These are phyloP conservation scores for Cladosporium sp. DNA, from an alignment of 2,329 filamentous ascomycete genomes.

Conservation along the genomic window DNA sequence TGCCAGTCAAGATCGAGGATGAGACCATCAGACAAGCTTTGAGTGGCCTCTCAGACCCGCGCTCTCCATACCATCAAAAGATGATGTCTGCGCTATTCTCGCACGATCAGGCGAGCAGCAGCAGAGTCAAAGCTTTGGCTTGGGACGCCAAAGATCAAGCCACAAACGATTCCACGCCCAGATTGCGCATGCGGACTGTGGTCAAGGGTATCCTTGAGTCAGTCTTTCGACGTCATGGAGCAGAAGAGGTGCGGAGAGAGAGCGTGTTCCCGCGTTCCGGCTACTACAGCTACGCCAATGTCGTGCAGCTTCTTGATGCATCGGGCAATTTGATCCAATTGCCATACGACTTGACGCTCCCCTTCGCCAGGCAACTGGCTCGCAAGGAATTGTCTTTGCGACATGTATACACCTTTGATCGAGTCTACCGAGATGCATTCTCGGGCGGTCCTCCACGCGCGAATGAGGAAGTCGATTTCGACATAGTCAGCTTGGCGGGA, in stretches of 20 bases:
- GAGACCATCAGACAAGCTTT: slow-evolving; percentile 83
- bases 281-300: slow-evolving; percentile 65
- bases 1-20: slow-evolving; percentile 89
- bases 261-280: slow-evolving; percentile 76
- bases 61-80: slow-evolving; percentile 83
- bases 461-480: slow-evolving; percentile 90
- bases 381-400: slow-evolving; percentile 44
- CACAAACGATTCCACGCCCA: slow-evolving; percentile 20
- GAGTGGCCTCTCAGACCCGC: slow-evolving; percentile 73
- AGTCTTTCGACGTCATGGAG: slow-evolving; percentile 86
- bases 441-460: slow-evolving; percentile 77
- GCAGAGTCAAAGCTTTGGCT: slow-evolving; percentile 67
- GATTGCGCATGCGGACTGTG: slow-evolving; percentile 34
- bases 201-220: slow-evolving; percentile 70
- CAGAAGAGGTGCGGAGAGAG: slow-evolving; percentile 72
- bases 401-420: slow-evolving; percentile 81
- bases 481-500: slow-evolving; percentile 75
- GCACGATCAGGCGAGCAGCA: slow-evolving; percentile 48
- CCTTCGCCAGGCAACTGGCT: slow-evolving; percentile 79
- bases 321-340: slow-evolving; percentile 86
- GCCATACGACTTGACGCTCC: slow-evolving; percentile 89
- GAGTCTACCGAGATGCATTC: slow-evolving; percentile 74
- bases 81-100: slow-evolving; percentile 80
- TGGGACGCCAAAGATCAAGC: slow-evolving; percentile 41
- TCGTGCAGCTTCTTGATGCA: slow-evolving; percentile 74